Conservation (phyloP, 1,284 basidiomycete species). For the Cryptococcus jaspeensis region DNA sequence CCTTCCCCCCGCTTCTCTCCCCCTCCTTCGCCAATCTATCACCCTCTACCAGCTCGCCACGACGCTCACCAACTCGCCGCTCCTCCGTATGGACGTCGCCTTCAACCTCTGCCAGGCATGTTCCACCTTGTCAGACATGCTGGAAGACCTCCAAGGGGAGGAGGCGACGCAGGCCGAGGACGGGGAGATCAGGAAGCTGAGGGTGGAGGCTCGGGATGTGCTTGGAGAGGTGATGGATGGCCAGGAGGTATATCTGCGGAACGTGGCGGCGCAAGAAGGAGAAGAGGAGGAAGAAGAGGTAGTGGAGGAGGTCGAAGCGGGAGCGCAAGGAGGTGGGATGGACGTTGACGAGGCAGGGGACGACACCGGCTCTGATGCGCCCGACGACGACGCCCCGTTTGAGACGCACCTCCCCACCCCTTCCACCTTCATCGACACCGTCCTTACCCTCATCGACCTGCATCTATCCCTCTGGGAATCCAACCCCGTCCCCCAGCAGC, state of each 20-base stretch:
- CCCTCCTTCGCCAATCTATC: constrained; percentile 35
- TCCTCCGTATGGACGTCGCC: constrained; percentile 43
- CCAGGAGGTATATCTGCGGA: constrained; percentile 34
- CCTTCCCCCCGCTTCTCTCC: constrained; percentile 39
- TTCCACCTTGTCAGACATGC: constrained; percentile 38
- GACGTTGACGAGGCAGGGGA: constrained; percentile 18
- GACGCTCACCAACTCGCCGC: constrained; percentile 25
- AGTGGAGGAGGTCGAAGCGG: constrained; percentile 13
- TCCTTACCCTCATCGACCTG: constrained; percentile 35
- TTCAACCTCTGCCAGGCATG: constrained; percentile 49
- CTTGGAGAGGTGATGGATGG: constrained; percentile 38
- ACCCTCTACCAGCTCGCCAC: constrained; percentile 38
- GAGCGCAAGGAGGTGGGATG: constrained; percentile 14
- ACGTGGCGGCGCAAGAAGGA: constrained; percentile 13
- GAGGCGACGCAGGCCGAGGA: constrained; percentile 6
- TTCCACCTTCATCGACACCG: constrained; percentile 42
- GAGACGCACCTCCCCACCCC: constrained; percentile 43
- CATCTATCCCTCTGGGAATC: constrained; percentile 42
- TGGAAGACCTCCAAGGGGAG: constrained; percentile 39
- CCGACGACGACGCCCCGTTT: constrained; percentile 57
- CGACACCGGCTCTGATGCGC: constrained; percentile 10
- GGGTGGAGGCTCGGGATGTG: constrained; percentile 33
- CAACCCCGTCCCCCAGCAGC: constrained; percentile 22
- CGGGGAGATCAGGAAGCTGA: constrained; percentile 23
- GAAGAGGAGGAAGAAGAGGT: constrained; percentile 18